Evolutionary conservation across 1,139 yeast species (phyloP).

Genomic region (Sugiyamaella paludigena): DNA sequence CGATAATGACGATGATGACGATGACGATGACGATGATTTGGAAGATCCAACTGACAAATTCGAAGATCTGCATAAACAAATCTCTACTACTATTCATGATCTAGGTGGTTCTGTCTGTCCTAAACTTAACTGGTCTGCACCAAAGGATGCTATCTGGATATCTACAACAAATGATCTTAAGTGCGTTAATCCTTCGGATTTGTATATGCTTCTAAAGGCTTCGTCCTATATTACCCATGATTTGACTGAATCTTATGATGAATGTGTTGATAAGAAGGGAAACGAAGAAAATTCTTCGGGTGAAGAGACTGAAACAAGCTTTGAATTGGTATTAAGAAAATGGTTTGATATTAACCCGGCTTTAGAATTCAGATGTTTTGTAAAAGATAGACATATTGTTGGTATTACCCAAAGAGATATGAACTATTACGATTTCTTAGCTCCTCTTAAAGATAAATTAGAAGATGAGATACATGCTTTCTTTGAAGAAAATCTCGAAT

Average conservation of each 20-base stretch:
- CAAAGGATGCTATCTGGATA: constrained; percentile 93
- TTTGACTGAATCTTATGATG: constrained; percentile 65
- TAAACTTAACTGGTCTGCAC: constrained; percentile 95
- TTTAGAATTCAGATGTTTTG: constrained; percentile 83
- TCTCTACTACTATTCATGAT: constrained; percentile 45
- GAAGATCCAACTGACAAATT: constrained; percentile 46
- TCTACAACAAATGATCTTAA: constrained; percentile 70
- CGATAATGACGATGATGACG: constrained; percentile 76
- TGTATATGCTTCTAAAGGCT: constrained; percentile 76
- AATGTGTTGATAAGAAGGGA: constrained; percentile 26
- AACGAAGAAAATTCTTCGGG: constrained; percentile 11
- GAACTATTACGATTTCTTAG: constrained; percentile 72
- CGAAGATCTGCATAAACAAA: constrained; percentile 53
- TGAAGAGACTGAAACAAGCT: constrained; percentile 31
- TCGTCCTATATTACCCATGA: constrained; percentile 89
- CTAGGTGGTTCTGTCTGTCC: constrained; percentile 69
- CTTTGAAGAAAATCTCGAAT: constrained; percentile 48
- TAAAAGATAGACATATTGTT: constrained; percentile 56
- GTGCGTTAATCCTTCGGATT: constrained; percentile 67
- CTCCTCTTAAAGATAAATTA: constrained; percentile 47
- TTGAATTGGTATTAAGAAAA: constrained; percentile 71
- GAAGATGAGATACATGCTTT: constrained; percentile 53
- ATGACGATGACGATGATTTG: constrained; percentile 42
- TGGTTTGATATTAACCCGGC: constrained; percentile 88
- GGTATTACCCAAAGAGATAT: constrained; percentile 85